phyloP scores from a whole-genome alignment of 345 rosid species.

The Eucalyptus rudis region DNA sequence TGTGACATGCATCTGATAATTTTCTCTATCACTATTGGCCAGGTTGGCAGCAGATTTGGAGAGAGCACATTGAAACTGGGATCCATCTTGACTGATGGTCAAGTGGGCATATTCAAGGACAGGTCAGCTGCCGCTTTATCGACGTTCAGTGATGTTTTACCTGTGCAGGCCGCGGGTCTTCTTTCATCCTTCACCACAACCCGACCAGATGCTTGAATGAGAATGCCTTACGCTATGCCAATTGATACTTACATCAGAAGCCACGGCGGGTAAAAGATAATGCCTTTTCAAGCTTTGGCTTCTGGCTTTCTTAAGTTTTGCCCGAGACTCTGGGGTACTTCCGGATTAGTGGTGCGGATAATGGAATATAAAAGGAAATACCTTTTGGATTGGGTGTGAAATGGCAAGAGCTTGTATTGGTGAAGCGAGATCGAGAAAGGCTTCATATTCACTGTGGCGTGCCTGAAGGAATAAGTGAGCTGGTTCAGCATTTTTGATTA shows the following conservation, averaged over 20 bases:
- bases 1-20: neutral
- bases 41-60: slow-evolving; percentile 96
- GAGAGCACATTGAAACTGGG: slow-evolving; percentile 95
- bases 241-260: neutral
- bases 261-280: neutral
- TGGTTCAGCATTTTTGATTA: neutral
- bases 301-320: neutral
- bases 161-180: slow-evolving; percentile 90
- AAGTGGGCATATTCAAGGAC: slow-evolving; percentile 95
- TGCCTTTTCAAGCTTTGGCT: neutral
- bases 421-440: neutral
- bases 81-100: slow-evolving; percentile 88
- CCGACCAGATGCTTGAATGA: slow-evolving; percentile 36
- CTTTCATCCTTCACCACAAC: slow-evolving; percentile 88
- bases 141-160: slow-evolving; percentile 91
- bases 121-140: slow-evolving; percentile 96
- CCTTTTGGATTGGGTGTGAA: neutral
- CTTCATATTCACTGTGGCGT: neutral
- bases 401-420: neutral
- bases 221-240: neutral
- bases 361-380: neutral
- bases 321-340: neutral
- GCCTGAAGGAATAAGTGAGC: neutral
- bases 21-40: neutral
- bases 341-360: neutral